Conservation (phyloP, 2,329 filamentous ascomycete species). For the Apiospora hydei region DNA sequence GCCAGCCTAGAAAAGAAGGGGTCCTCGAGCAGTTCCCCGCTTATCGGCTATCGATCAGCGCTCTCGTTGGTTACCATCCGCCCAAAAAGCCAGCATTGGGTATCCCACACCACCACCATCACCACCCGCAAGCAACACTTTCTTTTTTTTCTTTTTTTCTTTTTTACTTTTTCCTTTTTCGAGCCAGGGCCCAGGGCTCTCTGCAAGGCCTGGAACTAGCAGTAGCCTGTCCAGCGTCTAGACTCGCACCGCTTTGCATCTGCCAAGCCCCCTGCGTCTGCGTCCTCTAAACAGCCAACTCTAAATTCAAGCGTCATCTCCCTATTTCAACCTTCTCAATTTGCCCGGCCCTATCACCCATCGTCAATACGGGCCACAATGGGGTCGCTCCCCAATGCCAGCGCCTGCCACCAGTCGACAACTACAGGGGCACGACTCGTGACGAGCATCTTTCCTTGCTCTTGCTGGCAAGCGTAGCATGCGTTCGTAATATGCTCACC, state of each 20-base stretch:
- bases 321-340: slow-evolving; percentile 5
- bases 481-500: background rate
- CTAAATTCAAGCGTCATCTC: slow-evolving; percentile 17
- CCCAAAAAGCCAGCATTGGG: background rate
- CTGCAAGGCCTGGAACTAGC: background rate
- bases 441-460: background rate
- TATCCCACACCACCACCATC: background rate
- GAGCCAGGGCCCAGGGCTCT: background rate
- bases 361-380: background rate
- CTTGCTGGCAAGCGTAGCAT: slow-evolving; percentile 2
- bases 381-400: background rate
- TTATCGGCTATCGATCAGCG: background rate
- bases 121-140: background rate
- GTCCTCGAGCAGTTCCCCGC: background rate
- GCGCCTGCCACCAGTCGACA: background rate
- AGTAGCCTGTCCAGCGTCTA: background rate
- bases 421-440: background rate
- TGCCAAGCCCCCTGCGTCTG: slow-evolving; percentile 18
- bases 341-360: background rate
- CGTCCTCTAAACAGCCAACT: slow-evolving; percentile 8
- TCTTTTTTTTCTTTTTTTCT: background rate
- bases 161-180: background rate
- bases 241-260: background rate
- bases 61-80: slow-evolving; percentile 9
- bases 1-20: slow-evolving; percentile 7